A percentile compares a stretch with the other conserved stretches of the same genome.
Evolutionary conservation across 768 basidiomycete species (phyloP).

Genomic region (Phaffia tasmanica): DNA sequence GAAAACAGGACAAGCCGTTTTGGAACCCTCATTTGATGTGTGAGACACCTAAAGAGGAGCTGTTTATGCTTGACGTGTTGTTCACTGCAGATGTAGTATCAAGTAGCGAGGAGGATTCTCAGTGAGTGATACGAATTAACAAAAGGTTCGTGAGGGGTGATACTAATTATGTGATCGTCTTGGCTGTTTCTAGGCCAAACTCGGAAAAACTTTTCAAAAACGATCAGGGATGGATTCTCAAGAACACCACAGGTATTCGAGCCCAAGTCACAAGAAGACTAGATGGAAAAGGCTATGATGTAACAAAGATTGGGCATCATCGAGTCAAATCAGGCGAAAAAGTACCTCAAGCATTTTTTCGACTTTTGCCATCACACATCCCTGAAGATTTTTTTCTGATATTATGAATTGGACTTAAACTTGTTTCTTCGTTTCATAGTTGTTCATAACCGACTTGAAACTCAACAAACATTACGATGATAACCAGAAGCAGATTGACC

Average conservation of each 20-base stretch:
- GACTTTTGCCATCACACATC: no score
- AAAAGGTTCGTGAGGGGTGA: not conserved
- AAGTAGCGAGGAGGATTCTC: slow-evolving; percentile 5
- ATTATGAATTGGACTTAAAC: no score
- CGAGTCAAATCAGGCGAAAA: slow-evolving; percentile 65
- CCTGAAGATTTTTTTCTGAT: no score
- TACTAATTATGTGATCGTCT: not conserved
- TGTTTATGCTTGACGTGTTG: slow-evolving; percentile 17
- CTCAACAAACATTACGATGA: slow-evolving; percentile 5
- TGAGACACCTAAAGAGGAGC: slow-evolving; percentile 7
- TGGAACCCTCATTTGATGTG: slow-evolving; percentile 5
- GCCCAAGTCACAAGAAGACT: slow-evolving; percentile 64
- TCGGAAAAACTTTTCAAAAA: slow-evolving; percentile 10
- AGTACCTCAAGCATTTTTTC: slow-evolving; percentile 38
- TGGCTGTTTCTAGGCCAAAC: not conserved
- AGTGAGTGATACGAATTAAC: slow-evolving; percentile 2
- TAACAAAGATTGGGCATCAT: slow-evolving; percentile 76
- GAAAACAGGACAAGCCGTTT: not conserved
- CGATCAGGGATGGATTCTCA: slow-evolving; percentile 2
- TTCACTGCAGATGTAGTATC: slow-evolving; percentile 1
- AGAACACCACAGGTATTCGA: slow-evolving; percentile 34
- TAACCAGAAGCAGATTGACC: not conserved
- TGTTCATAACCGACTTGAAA: slow-evolving; percentile 9
- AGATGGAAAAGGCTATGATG: slow-evolving; percentile 75
- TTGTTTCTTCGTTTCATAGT: no score